Percentiles rank a stretch among this genome's conserved stretches.
Conservation (phyloP, 164 flowering plant genomes). For the Annona squamosa region DNA sequence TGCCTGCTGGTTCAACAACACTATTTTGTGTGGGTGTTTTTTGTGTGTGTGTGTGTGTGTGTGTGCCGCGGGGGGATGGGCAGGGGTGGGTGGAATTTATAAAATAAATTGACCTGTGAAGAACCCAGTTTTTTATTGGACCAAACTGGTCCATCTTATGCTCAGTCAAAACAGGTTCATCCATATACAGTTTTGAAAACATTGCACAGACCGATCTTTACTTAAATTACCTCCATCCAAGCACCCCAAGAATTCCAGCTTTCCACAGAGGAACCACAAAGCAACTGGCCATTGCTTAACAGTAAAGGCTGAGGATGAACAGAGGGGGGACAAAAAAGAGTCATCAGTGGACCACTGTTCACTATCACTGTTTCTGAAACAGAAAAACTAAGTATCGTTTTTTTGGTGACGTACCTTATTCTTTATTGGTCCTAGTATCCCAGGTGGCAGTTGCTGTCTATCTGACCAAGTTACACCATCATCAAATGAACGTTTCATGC, state of each 20-base stretch:
- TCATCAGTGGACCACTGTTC: neutral
- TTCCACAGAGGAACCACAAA: slow-evolving; percentile 94
- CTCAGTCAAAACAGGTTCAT: too few relatives aligned
- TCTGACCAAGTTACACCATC: slow-evolving; percentile 75
- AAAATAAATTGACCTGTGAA: too few relatives aligned
- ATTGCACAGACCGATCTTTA: neutral
- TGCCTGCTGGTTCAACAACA: too few relatives aligned
- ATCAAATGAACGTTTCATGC: slow-evolving; percentile 80
- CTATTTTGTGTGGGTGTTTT: too few relatives aligned
- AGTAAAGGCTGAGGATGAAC: slow-evolving; percentile 57
- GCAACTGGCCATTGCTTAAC: slow-evolving; percentile 63
- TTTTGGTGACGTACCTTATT: slow-evolving; percentile 54
- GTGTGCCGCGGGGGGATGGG: too few relatives aligned
- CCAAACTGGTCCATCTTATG: too few relatives aligned
- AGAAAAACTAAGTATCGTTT: neutral
- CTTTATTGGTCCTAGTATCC: slow-evolving; percentile 84
- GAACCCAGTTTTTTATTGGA: too few relatives aligned
- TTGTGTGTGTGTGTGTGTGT: too few relatives aligned
- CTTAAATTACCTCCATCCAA: slow-evolving; percentile 72
- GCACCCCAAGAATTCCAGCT: slow-evolving; percentile 99
- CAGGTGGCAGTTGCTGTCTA: slow-evolving; percentile 95
- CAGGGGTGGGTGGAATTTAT: too few relatives aligned
- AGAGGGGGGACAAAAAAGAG: neutral
- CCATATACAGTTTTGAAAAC: too few relatives aligned
- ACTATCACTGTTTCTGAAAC: neutral